Base-by-base conservation (phyloP, 1,139 yeast genomes). In the Sugiyamaella novakii region DNA sequence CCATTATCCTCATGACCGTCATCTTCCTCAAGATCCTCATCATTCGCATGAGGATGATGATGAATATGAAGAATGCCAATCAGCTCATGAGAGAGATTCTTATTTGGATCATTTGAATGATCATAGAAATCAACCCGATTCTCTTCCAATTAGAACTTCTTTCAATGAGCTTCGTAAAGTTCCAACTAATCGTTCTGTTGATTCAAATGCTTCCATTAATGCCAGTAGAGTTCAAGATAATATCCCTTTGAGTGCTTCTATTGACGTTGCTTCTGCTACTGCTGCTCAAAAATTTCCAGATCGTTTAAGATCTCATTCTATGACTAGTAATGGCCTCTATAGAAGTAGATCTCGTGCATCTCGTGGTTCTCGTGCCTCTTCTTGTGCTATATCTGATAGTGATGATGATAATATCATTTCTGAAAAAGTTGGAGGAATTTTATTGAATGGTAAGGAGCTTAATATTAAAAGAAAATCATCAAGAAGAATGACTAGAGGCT, bases 61-160 rank as follows among this genome's bases (percentile, higher is more conserved):
- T n/a, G 36, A 42, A 43, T 33, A n/a, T 19, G 30, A 38, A 5
- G 48, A 49, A 28, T 43, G 42, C 5, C 47, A 45, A n/a, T 48
- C 49, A 38, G 51, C 43, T 12, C 52, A 10, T 19, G 12, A 33
- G 6, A 28, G 34, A 25, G 39, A 34, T 5, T 31, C 39, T 5
- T 19, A 42, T 34, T 19, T 34, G 24, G 19, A 31, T 33, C 22
- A 17, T 19, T 54, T 66, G 31, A 48, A 65, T 45, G 69, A 64
- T 48, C 68, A 65, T 53, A 57, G 67, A 28, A 52, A 59, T 49
- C 67, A 65, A 52, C 66, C 68, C 10, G 63, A 60, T 31, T 60
- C 67, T 18, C 49, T 64, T 14, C 67, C 66, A 7, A 56, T 58
- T 3, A 52, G 66, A 36, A 35, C 39, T n/a, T 54, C 59, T 5